These are phyloP conservation scores for Cryptosporidium sp. DNA, from an alignment of 169 alveolate species.

Conservation along the genomic window DNA sequence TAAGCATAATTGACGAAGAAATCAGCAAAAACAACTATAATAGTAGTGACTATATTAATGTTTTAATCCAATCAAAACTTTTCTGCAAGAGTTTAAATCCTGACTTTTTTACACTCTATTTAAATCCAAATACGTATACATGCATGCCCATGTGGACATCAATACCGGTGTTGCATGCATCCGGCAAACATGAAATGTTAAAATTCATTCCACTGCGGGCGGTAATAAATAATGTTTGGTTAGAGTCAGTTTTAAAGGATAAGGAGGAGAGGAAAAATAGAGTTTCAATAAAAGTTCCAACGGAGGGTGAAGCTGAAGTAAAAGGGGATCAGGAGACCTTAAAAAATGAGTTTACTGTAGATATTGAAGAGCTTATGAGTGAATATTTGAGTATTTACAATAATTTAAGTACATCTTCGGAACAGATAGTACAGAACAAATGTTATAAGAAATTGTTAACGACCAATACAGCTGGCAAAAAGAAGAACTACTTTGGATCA, in stretches of 20 bases:
- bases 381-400: slow-evolving; percentile 8
- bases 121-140: slow-evolving; percentile 46
- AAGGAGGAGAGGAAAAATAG: neutral
- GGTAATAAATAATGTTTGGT: slow-evolving; percentile 41
- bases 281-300: neutral
- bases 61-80: neutral
- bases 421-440: neutral
- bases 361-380: neutral
- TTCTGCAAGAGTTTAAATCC: neutral
- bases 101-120: slow-evolving; percentile 39
- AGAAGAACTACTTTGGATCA: slow-evolving; percentile 17
- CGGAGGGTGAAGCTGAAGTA: neutral
- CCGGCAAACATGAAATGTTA: neutral
- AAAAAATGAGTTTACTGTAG: neutral
- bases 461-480: neutral
- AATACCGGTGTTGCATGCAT: slow-evolving; percentile 32
- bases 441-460: slow-evolving; percentile 22
- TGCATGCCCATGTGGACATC: slow-evolving; percentile 57
- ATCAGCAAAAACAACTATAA: neutral
- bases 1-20: slow-evolving; percentile 16
- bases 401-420: neutral
- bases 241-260: neutral
- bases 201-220: slow-evolving; percentile 26
- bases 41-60: slow-evolving; percentile 16
- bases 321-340: neutral